These are phyloP conservation scores for Sclerotiophoma versabilis DNA, from an alignment of 2,329 filamentous ascomycete genomes.

Conservation along the genomic window DNA sequence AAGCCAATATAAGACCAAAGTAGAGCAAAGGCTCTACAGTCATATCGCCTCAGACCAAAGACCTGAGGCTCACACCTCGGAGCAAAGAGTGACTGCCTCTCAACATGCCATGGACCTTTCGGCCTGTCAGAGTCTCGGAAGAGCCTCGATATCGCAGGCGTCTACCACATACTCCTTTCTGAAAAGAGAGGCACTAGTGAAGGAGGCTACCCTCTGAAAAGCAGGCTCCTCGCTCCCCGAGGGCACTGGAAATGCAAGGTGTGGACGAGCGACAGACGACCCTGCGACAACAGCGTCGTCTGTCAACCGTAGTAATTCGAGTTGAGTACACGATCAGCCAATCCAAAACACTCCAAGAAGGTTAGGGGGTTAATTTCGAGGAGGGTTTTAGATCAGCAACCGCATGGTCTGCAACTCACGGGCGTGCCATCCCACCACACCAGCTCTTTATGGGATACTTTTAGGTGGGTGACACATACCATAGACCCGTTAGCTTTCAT, in stretches of 20 bases:
- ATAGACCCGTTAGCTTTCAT: constrained; percentile 12
- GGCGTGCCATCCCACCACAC: constrained; percentile 19
- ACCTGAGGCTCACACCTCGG: constrained; percentile 8
- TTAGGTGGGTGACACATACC: constrained; percentile 20
- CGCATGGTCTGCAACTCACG: constrained; percentile 14
- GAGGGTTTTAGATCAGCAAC: not conserved
- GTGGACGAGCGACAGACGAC: constrained; percentile 9
- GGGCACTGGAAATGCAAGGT: constrained; percentile 15
- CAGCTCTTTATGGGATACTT: constrained; percentile 12
- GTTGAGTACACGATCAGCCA: constrained; percentile 4
- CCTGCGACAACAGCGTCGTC: not conserved
- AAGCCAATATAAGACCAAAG: constrained; percentile 6
- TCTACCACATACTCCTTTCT: constrained; percentile 33
- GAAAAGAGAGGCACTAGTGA: constrained; percentile 31
- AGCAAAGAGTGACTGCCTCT: constrained; percentile 16
- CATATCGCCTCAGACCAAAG: constrained; percentile 2
- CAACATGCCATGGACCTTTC: constrained; percentile 29
- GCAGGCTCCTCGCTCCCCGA: constrained; percentile 25
- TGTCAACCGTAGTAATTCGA: constrained; percentile 13
- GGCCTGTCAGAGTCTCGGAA: constrained; percentile 25
- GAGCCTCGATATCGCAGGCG: constrained; percentile 34
- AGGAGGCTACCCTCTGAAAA: constrained; percentile 29
- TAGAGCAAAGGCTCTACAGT: constrained; percentile 8
- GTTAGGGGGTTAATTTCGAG: constrained; percentile 16
- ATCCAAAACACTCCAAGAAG: constrained; percentile 6